Evolutionary conservation across 352 stramenopile species (phyloP).

Genomic region (Phytophthora pluvialis): DNA sequence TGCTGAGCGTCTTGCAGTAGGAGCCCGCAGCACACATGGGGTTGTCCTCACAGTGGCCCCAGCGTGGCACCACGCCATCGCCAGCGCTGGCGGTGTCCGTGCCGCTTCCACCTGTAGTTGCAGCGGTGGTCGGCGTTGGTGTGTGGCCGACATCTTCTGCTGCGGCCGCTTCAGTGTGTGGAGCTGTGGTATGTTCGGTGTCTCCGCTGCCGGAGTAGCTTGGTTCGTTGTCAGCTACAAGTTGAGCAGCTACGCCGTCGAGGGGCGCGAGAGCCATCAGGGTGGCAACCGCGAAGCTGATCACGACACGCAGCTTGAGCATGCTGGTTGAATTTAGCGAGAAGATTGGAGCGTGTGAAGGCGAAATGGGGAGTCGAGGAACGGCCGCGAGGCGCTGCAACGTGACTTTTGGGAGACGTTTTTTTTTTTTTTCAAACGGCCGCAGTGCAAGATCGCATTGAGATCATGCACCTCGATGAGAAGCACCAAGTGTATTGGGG

Average conservation of each 20-base stretch:
- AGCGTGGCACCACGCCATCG: slow-evolving; percentile 2
- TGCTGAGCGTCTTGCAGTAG: slow-evolving; percentile 22
- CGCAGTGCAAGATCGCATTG: slow-evolving; percentile 20
- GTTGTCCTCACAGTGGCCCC: slow-evolving; percentile 9
- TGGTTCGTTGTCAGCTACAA: background rate
- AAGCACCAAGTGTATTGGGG: slow-evolving; percentile 8
- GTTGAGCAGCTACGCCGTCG: slow-evolving; percentile 2
- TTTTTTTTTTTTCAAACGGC: slow-evolving; percentile 10
- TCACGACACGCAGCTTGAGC: slow-evolving; percentile 20
- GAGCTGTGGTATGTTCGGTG: background rate
- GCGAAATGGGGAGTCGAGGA: slow-evolving; percentile 14
- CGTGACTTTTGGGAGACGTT: slow-evolving; percentile 14
- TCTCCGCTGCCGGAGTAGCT: slow-evolving; percentile 21
- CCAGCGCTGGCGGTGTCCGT: background rate
- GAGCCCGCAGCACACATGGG: slow-evolving; percentile 6
- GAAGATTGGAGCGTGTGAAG: background rate
- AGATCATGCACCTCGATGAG: background rate
- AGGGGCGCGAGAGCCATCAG: background rate
- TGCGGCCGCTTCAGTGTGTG: background rate
- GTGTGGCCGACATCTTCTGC: no score
- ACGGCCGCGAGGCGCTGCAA: background rate
- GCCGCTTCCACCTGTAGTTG: background rate
- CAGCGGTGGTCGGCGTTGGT: background rate
- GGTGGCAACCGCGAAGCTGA: slow-evolving; percentile 18
- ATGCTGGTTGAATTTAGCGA: slow-evolving; percentile 4